Conservation (phyloP, 2,329 filamentous ascomycete species). For the Ophioceras dolichostomum region DNA sequence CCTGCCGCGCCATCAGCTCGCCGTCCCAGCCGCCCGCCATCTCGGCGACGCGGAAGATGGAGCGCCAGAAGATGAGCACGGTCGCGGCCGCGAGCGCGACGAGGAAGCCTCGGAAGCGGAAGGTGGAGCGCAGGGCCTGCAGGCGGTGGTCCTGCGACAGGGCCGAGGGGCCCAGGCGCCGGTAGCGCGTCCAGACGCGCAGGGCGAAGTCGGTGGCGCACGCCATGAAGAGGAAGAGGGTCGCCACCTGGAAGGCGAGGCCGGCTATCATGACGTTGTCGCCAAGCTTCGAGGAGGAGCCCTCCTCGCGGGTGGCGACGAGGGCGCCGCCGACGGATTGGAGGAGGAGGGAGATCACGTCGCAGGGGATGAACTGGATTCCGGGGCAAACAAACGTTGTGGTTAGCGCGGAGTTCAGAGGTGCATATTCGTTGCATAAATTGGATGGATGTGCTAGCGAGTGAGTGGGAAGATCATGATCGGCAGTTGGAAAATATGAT, state of each 20-base stretch:
- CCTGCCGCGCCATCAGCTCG: constrained; percentile 40
- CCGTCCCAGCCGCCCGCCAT: constrained; percentile 51
- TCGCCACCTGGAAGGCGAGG: constrained; percentile 46
- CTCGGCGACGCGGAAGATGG: constrained; percentile 54
- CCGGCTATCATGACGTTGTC: constrained; percentile 55
- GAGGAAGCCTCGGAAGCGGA: constrained; percentile 40
- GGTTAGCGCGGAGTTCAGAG: too few species aligned
- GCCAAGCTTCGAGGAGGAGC: constrained; percentile 25
- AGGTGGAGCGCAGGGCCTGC: constrained; percentile 23
- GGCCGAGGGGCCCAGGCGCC: constrained; percentile 17
- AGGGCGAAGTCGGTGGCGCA: constrained; percentile 37
- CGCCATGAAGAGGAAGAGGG: constrained; percentile 39
- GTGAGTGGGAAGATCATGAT: too few species aligned
- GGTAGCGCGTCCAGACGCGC: constrained; percentile 23
- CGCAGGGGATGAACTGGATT: constrained; percentile 48
- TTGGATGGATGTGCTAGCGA: too few species aligned
- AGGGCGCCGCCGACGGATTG: constrained; percentile 49
- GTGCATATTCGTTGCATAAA: too few species aligned
- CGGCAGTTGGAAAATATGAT: too few species aligned
- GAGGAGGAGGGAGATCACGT: constrained; percentile 46
- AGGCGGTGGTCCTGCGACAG: constrained; percentile 22
- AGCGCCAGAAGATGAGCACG: constrained; percentile 51
- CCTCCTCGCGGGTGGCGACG: constrained; percentile 27
- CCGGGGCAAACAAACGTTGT: too few species aligned
- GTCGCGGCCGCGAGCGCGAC: constrained; percentile 42